These are phyloP conservation scores for Termitomyces heimii DNA, from an alignment of 768 basidiomycete species.

Conservation along the genomic window DNA sequence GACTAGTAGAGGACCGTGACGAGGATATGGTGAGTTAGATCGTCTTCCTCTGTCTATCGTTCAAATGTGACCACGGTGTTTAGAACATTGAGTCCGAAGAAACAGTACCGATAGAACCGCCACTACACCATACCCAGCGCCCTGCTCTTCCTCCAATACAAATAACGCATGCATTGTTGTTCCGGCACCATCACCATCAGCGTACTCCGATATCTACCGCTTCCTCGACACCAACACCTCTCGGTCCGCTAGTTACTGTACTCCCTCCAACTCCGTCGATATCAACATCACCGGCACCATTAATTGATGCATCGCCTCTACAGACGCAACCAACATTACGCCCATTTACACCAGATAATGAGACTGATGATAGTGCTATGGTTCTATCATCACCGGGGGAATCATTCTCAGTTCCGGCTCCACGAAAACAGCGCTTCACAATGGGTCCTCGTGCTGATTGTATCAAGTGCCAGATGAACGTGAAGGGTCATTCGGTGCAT, in stretches of 20 bases:
- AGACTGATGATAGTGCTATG: constrained; percentile 5
- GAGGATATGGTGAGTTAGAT: constrained; percentile 54
- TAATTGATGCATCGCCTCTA: constrained; percentile 11
- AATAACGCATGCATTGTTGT: constrained; percentile 2
- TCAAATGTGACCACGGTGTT: background rate
- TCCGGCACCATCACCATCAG: constrained; percentile 3
- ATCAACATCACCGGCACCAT: constrained; percentile 14
- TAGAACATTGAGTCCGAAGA: constrained; percentile 25
- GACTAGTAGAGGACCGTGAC: constrained; percentile 21
- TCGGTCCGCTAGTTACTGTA: constrained; percentile 20
- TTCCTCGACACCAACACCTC: constrained; percentile 3
- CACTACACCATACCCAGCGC: background rate
- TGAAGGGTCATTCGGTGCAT: constrained; percentile 73
- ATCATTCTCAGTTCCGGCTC: constrained; percentile 14
- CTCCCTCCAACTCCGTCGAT: constrained; percentile 23
- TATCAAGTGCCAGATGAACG: constrained; percentile 55
- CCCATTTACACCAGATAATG: constrained; percentile 8
- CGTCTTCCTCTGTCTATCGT: background rate
- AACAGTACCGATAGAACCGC: background rate
- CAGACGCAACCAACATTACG: background rate
- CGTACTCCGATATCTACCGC: constrained; percentile 7
- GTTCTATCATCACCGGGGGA: constrained; percentile 13
- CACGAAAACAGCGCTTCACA: constrained; percentile 45
- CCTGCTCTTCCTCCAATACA: constrained; percentile 9
- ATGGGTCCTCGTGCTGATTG: constrained; percentile 73